These are phyloP conservation scores for Lavandula angustifolia DNA, from an alignment of 257 asterid species.

Conservation along the genomic window DNA sequence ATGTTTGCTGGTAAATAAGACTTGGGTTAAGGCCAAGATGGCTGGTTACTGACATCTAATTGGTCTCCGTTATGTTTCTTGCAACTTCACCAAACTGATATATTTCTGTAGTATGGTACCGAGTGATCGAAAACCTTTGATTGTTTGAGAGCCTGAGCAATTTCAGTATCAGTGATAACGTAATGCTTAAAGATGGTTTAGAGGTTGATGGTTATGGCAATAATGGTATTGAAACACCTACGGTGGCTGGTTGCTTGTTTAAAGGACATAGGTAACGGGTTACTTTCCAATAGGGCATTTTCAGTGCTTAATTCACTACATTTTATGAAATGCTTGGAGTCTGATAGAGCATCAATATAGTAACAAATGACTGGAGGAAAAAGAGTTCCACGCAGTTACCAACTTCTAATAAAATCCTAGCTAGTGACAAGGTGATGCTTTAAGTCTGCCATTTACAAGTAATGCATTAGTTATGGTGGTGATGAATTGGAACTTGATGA, in stretches of 20 bases:
- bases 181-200: neutral
- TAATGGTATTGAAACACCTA: neutral
- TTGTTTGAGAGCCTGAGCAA: constrained; percentile 1
- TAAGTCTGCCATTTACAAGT: too few species aligned
- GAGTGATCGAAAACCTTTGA: constrained; percentile 2
- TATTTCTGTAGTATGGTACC: neutral
- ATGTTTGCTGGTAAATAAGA: constrained; percentile 5
- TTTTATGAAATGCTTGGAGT: neutral
- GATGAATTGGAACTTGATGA: neutral
- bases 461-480: too few species aligned
- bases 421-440: neutral
- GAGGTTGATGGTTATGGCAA: neutral
- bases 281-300: neutral
- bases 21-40: neutral
- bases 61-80: constrained; percentile 1
- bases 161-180: neutral
- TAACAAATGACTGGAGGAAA: neutral
- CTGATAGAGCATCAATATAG: neutral
- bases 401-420: constrained; percentile 4
- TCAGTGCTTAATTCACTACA: too few species aligned
- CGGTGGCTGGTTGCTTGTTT: neutral
- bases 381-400: neutral
- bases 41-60: neutral
- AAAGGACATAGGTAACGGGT: neutral
- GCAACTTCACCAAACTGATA: constrained; percentile 1